Conservation (phyloP, 805 yeast species). For the Kluyveromyces lactis region DNA sequence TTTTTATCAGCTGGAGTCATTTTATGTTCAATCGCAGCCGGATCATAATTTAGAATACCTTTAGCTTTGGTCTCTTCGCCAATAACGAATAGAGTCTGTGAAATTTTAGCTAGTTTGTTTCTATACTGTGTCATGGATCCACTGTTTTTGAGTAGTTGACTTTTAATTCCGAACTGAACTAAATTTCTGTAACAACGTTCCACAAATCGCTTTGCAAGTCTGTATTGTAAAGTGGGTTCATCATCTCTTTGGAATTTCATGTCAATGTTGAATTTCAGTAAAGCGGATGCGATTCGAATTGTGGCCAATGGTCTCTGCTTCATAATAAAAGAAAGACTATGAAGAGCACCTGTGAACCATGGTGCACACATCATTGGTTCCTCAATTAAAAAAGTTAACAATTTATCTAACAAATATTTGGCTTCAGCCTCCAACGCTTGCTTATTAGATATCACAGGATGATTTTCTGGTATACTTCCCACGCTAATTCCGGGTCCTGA, state of each 20-base stretch:
- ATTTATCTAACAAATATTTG: conserved; percentile 53
- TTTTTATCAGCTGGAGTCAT: conserved; percentile 19
- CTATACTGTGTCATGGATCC: conserved; percentile 18
- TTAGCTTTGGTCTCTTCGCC: conserved; percentile 31
- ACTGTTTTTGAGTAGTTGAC: conserved; percentile 25
- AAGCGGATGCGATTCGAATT: conserved; percentile 44
- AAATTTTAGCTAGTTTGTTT: conserved; percentile 24
- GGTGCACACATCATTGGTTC: conserved; percentile 50
- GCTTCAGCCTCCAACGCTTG: conserved; percentile 62
- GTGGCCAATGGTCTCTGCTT: conserved; percentile 57
- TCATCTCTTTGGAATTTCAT: conserved; percentile 41
- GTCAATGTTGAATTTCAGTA: conserved; percentile 56
- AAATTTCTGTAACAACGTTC: conserved; percentile 49
- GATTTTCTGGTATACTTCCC: conserved; percentile 44
- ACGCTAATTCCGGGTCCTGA: conserved; percentile 34
- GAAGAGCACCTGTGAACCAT: conserved; percentile 57
- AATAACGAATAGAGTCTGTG: conserved; percentile 27
- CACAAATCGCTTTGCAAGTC: conserved; percentile 51
- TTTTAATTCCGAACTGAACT: conserved; percentile 33
- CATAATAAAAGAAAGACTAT: conserved; percentile 54
- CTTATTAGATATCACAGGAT: conserved; percentile 50
- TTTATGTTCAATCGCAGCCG: conserved; percentile 18
- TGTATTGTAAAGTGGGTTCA: conserved; percentile 33
- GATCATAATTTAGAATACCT: conserved; percentile 25
- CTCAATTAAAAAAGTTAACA: conserved; percentile 48